Conservation (phyloP, 495 filamentous ascomycete genomes). For the Echria macrotheca region DNA sequence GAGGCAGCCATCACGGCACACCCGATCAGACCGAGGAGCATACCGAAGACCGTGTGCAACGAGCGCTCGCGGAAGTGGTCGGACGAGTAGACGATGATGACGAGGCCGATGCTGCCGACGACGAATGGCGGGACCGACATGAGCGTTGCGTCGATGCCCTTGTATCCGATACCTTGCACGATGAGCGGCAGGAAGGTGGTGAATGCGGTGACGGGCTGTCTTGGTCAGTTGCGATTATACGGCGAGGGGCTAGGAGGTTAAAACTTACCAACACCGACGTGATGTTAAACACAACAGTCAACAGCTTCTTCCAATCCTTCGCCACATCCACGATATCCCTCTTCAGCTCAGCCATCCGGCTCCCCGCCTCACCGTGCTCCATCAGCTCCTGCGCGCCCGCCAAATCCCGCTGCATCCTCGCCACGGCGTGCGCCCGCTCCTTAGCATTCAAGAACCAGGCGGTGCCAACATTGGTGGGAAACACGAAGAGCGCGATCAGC, state of each 20-base stretch:
- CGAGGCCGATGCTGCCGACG: constrained; percentile 19
- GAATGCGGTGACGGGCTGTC: constrained; percentile 26
- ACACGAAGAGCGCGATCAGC: constrained; percentile 55
- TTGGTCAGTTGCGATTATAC: not conserved
- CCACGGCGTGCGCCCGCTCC: constrained; percentile 24
- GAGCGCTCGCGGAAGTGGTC: constrained; percentile 43
- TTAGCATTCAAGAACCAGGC: constrained; percentile 24
- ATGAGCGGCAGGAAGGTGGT: constrained; percentile 31
- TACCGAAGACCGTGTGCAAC: constrained; percentile 41
- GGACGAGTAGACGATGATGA: constrained; percentile 40
- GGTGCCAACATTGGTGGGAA: constrained; percentile 41
- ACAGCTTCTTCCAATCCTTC: constrained; percentile 22
- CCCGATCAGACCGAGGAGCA: constrained; percentile 43
- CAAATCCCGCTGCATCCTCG: constrained; percentile 39
- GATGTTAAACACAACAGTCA: constrained; percentile 21
- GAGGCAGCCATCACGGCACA: constrained; percentile 26
- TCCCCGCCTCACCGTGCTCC: constrained; percentile 5
- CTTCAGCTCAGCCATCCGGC: constrained; percentile 9
- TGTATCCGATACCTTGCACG: constrained; percentile 36
- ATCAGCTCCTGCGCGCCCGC: constrained; percentile 29
- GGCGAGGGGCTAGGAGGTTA: not conserved
- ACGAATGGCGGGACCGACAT: constrained; percentile 53
- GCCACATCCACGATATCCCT: constrained; percentile 15
- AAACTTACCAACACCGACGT: constrained; percentile 16
- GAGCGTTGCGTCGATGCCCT: constrained; percentile 45